Conservation (phyloP, 2,329 filamentous ascomycete genomes). For the Botrytis elliptica region DNA sequence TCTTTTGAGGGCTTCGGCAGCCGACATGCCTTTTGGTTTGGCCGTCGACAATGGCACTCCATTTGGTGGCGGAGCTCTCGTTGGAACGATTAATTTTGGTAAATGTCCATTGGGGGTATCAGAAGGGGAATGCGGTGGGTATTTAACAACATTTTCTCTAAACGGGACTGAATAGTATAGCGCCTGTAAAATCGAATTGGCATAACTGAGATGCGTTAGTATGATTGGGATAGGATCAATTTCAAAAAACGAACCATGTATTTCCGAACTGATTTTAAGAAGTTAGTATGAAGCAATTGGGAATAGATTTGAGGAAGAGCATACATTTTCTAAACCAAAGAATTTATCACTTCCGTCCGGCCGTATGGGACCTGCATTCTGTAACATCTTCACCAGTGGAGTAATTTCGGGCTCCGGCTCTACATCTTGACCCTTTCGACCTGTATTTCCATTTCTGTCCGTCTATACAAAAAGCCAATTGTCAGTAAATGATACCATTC, state of each 20-base stretch:
- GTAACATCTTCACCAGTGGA: conserved; percentile 71
- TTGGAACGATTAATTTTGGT: conserved; percentile 59
- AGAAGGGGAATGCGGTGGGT: conserved; percentile 70
- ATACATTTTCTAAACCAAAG: conserved; percentile 96
- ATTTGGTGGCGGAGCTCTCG: conserved; percentile 49
- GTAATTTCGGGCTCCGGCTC: conserved; percentile 52
- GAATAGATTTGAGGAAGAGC: conserved; percentile 40
- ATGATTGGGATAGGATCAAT: neutral
- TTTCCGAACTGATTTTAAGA: conserved; percentile 75
- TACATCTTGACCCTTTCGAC: conserved; percentile 37
- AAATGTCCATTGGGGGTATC: conserved; percentile 64
- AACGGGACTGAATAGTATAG: conserved; percentile 95
- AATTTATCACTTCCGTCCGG: conserved; percentile 95
- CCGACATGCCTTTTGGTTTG: conserved; percentile 53
- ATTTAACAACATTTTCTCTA: conserved; percentile 90
- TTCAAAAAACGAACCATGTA: conserved; percentile 69
- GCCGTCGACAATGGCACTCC: conserved; percentile 47
- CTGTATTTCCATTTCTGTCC: conserved; percentile 28
- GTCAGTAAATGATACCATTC: conserved; percentile 25
- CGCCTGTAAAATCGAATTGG: conserved; percentile 96
- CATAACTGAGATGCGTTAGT: conserved; percentile 66
- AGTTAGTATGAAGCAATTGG: conserved; percentile 30
- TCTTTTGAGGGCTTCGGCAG: conserved; percentile 57
- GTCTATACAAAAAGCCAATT: conserved; percentile 24
- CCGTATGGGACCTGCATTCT: conserved; percentile 76